Base-by-base conservation (phyloP, 805 yeast genomes). In the Komagataella pastoris region DNA sequence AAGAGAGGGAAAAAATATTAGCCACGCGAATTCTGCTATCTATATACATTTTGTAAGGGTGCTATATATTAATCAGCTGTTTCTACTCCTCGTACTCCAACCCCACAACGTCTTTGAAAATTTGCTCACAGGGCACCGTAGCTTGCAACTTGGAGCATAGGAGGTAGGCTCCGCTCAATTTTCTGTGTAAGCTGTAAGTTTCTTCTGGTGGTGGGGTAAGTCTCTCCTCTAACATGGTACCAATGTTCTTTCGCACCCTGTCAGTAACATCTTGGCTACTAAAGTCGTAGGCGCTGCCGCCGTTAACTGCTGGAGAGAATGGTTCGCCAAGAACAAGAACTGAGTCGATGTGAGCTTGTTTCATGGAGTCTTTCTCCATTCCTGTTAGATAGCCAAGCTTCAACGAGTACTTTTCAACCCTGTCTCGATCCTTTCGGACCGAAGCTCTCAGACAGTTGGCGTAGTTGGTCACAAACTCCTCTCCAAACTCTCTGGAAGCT, bases 151-250 rank as follows among this genome's bases (percentile, higher is more conserved):
- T 77, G 3, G 98, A 86, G 69, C 98, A 91, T 51, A 93, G 72
- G 55, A 93, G 72, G 62, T 86, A 93, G 1, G 93, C 95, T 8
- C 99, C 99, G 62, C 96, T 86, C 61, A 93, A 80, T 63, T 93
- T 93, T 60, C 99, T 76, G 68, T 93, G 99, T 59, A 93, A 72
- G n/a, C 96, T 85, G 65, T 93, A 93, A 0, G 99, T 93, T 66
- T 93, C 99, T 61, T 93, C 98, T 2, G 99, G 99, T 12, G 99
- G 99, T 3, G 99, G 97, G 3, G 96, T 80, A 55, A 93, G 72
- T 58, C 99, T 79, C 66, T 93, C 96, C 54, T 83, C 79, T 55
- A 93, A 74, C 99, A 93, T 93, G 51, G 90, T 69, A 2, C 88
- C 82, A 57, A 93, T 88, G 60, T 90, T 89, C 2, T 79, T 83